Conservation (phyloP, 1,284 basidiomycete species). For the Irpex lacteus region DNA sequence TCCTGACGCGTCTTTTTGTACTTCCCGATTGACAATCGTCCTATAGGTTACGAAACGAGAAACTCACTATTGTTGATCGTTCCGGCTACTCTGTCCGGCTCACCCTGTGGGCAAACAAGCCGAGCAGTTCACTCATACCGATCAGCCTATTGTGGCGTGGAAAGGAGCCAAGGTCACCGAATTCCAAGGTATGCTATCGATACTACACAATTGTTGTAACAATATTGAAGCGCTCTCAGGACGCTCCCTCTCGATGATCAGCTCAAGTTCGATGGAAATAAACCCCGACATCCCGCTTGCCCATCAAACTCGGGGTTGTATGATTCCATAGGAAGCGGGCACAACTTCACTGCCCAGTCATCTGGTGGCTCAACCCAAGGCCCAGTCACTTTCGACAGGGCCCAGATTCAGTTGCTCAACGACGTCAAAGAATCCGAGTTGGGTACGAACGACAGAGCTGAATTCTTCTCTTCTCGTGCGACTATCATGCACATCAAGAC, state of each 20-base stretch:
- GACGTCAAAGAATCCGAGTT: constrained; percentile 82
- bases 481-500: constrained; percentile 89
- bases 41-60: constrained; percentile 85
- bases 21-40: neutral
- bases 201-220: constrained; percentile 6
- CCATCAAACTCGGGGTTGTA: constrained; percentile 89
- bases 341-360: constrained; percentile 72
- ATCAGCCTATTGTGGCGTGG: constrained; percentile 83
- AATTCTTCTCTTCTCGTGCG: constrained; percentile 82
- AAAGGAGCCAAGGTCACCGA: constrained; percentile 96
- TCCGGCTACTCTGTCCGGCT: constrained; percentile 80
- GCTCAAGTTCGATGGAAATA: constrained; percentile 70
- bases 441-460: constrained; percentile 77
- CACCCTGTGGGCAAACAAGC: constrained; percentile 96
- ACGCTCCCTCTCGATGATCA: constrained; percentile 74
- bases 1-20: neutral
- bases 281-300: constrained; percentile 91
- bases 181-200: constrained; percentile 67
- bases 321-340: constrained; percentile 62
- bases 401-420: constrained; percentile 73
- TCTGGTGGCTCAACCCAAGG: constrained; percentile 38
- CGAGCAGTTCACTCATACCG: constrained; percentile 65
- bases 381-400: constrained; percentile 56
- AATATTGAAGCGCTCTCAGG: constrained; percentile 38
- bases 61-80: constrained; percentile 83